Conservation (phyloP, 2,329 filamentous ascomycete species). For the Colletotrichum acutatum region DNA sequence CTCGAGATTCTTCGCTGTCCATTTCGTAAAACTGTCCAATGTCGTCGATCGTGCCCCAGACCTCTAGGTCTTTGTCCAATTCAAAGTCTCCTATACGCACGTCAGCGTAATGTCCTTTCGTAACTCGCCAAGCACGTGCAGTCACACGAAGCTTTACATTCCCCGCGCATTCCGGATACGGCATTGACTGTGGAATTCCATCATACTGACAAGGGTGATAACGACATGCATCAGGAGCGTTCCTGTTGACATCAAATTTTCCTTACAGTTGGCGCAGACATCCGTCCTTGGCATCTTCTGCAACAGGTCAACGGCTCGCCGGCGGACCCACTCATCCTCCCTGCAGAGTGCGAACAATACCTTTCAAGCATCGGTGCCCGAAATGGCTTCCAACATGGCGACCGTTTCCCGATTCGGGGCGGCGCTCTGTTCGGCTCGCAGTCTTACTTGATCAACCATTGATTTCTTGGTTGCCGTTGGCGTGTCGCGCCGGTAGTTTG, state of each 20-base stretch:
- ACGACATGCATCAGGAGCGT: not conserved
- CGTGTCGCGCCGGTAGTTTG: not conserved
- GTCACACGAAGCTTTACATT: not conserved
- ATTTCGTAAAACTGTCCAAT: not conserved
- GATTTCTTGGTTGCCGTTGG: not conserved
- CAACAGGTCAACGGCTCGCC: not conserved
- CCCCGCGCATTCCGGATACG: not conserved
- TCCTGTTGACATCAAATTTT: not conserved
- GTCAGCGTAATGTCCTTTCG: not conserved
- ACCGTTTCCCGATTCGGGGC: not conserved
- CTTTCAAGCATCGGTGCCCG: not conserved
- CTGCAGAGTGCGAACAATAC: not conserved
- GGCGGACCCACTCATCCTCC: not conserved
- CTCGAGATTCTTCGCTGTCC: not conserved
- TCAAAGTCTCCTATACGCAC: not conserved
- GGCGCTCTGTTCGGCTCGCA: not conserved
- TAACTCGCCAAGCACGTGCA: not conserved
- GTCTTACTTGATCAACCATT: not conserved
- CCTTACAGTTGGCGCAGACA: not conserved
- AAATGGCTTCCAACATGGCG: constrained; percentile 2
- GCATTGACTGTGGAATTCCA: too few species aligned
- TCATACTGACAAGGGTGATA: not conserved
- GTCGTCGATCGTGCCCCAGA: not conserved
- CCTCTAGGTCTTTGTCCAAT: not conserved
- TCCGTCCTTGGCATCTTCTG: not conserved